Conservation (phyloP, 202 grass and related monocot species). For the Panicum virgatum region DNA sequence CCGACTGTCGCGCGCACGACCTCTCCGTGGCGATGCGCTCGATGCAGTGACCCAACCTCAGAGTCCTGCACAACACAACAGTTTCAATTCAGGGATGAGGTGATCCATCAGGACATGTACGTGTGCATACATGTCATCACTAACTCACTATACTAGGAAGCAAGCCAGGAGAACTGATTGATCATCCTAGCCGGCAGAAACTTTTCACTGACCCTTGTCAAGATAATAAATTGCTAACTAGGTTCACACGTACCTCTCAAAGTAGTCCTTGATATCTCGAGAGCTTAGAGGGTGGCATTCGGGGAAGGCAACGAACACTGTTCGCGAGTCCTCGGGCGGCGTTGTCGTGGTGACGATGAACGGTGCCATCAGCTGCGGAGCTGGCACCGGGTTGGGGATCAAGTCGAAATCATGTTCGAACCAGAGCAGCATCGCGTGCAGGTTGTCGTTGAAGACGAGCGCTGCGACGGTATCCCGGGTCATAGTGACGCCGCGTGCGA, state of each 20-base stretch:
- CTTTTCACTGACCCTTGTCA: not conserved
- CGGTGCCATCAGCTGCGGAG: constrained; percentile 10
- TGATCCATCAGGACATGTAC: not conserved
- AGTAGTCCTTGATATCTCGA: constrained; percentile 34
- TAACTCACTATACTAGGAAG: not conserved
- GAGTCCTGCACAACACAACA: not conserved
- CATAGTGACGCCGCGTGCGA: not conserved
- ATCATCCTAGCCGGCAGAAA: not conserved
- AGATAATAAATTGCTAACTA: not conserved
- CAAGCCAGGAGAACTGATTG: not conserved
- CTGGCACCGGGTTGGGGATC: not conserved
- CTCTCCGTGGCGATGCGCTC: not conserved
- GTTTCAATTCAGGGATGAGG: not conserved
- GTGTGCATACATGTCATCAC: not conserved
- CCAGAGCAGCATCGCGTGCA: constrained; percentile 23
- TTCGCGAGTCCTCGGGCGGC: constrained; percentile 33
- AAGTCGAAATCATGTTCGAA: not conserved
- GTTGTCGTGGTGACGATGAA: not conserved
- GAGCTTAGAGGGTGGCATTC: not conserved
- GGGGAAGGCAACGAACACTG: constrained; percentile 45
- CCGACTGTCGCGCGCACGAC: not conserved
- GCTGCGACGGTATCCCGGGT: constrained; percentile 22
- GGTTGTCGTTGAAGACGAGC: constrained; percentile 44
- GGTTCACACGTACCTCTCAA: constrained; percentile 15
- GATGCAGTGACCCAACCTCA: not conserved